Percentiles rank a stretch among this genome's conserved stretches.
Evolutionary conservation across 169 alveolate genomes (phyloP).

Genomic region (Theileria equi): DNA sequence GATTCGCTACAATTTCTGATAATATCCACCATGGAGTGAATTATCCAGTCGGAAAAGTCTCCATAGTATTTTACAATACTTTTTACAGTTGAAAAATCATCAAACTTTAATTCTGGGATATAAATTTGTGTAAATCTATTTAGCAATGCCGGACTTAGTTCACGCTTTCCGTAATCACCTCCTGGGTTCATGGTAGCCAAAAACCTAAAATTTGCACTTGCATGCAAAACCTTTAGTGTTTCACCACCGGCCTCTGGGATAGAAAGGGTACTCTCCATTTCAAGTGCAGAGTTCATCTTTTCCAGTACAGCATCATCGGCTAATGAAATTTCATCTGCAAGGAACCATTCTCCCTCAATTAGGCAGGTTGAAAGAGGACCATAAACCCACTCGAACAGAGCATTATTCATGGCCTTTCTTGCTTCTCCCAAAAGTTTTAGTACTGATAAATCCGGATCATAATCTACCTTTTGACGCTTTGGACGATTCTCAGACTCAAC

Average conservation of each 20-base stretch:
- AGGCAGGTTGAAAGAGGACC: conserved; percentile 97
- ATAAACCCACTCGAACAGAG: conserved; percentile 95
- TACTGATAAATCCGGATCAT: not conserved
- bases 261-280: conserved; percentile 77
- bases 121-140: conserved; percentile 97
- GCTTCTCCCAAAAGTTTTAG: not conserved
- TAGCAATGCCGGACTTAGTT: conserved; percentile 97
- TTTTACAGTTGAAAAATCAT: conserved; percentile 5
- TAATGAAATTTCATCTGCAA: conserved; percentile 97
- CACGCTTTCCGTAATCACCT: conserved; percentile 99
- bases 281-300: conserved; percentile 97
- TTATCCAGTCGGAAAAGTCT: conserved; percentile 41
- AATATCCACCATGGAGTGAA: conserved; percentile 25
- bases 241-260: conserved; percentile 78
- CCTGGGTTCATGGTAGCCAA: conserved; percentile 99
- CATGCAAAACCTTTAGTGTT: conserved; percentile 77
- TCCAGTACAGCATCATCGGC: conserved; percentile 99
- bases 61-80: conserved; percentile 41
- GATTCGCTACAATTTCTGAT: no score
- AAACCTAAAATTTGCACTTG: conserved; percentile 88
- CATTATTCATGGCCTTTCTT: conserved; percentile 5
- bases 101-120: conserved; percentile 72
- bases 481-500: not conserved
- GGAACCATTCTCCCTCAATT: conserved; percentile 91
- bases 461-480: not conserved